A percentile compares a stretch with the other conserved stretches of the same genome.
phyloP scores from a whole-genome alignment of 2,329 filamentous ascomycete genomes.

The Colletotrichum nymphaeae region DNA sequence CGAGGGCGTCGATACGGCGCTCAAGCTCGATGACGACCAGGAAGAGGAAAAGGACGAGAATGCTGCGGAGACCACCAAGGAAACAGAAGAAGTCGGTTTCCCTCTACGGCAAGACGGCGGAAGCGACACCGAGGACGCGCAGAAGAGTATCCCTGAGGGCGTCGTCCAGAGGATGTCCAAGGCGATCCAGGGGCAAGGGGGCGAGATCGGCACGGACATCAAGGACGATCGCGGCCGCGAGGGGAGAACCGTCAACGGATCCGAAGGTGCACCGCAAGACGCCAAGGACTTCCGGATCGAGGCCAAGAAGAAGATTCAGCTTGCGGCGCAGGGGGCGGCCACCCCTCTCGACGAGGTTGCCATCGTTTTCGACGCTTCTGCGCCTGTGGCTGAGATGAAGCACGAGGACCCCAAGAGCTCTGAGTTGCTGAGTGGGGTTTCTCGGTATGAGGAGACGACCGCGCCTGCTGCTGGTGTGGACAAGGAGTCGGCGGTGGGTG shows the following conservation, averaged over 20 bases:
- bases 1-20: conserved; percentile 47
- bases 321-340: conserved; percentile 18
- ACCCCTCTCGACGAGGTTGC: conserved; percentile 32
- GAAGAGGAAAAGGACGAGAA: not conserved
- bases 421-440: not conserved
- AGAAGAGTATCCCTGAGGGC: not conserved
- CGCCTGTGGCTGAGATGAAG: conserved; percentile 24
- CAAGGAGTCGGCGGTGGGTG: not conserved
- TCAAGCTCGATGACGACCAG: conserved; percentile 45
- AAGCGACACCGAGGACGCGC: conserved; percentile 7
- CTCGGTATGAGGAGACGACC: conserved; percentile 13
- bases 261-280: conserved; percentile 23
- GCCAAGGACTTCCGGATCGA: conserved; percentile 24
- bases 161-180: conserved; percentile 2
- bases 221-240: conserved; percentile 32
- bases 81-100: not conserved
- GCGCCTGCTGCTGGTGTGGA: not conserved
- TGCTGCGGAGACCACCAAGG: not conserved
- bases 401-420: not conserved
- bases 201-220: conserved; percentile 27
- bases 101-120: not conserved
- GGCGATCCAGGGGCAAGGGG: not conserved
- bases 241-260: conserved; percentile 8
- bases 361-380: conserved; percentile 14
- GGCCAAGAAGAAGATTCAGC: conserved; percentile 33